Base-by-base conservation (phyloP, 139 green algal genomes). In the Eudorina sp. region DNA sequence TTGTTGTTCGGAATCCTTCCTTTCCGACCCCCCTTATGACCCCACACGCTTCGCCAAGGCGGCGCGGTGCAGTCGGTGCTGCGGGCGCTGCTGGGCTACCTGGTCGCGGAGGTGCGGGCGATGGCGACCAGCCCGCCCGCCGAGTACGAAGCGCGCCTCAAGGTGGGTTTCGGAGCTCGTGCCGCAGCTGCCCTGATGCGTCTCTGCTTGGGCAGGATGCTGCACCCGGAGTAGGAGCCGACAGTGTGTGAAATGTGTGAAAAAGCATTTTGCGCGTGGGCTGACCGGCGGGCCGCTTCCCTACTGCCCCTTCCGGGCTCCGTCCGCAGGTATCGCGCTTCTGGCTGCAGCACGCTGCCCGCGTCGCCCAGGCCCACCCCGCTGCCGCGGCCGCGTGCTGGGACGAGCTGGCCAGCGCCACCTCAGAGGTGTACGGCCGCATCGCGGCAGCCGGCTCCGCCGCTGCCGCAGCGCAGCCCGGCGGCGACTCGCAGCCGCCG, bases 271-370 rank as follows among this genome's bases (percentile, higher is more conserved):
- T n/a, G n/a, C n/a, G n/a, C 25, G 7, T 41, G 4, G 18, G 2
- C 38, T 16, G 60, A 11, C 11, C 19, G 60, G n/a, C n/a, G 60
- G 19, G 60, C 21, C 23, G 21, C 60, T n/a, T 29, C 23, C 60
- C 14, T 69, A 23, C 7, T 29, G 21, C 16, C 23, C 60, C 13
- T 60, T 60, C 16, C 51, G 14, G 51, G 51, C n/a, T n/a, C n/a
- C n/a, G n/a, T n/a, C n/a, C n/a, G 8, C 48, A 86, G 80, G 60
- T 86, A 0, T 73, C 80, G 3, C 41, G 60, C 0, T 86, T 86
- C 80, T 86, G 60, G 80, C 43, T 86, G 80, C 80, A 77, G 29
- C 80, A 86, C 80, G 18, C 41, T 3, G 60, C n/a, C 43, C 62
- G 62, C 1, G 43, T 66, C 29, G 62, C 60, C 0, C 80, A 86